These are phyloP conservation scores for Knufia fluminis DNA, from an alignment of 2,329 filamentous ascomycete genomes.

Conservation along the genomic window DNA sequence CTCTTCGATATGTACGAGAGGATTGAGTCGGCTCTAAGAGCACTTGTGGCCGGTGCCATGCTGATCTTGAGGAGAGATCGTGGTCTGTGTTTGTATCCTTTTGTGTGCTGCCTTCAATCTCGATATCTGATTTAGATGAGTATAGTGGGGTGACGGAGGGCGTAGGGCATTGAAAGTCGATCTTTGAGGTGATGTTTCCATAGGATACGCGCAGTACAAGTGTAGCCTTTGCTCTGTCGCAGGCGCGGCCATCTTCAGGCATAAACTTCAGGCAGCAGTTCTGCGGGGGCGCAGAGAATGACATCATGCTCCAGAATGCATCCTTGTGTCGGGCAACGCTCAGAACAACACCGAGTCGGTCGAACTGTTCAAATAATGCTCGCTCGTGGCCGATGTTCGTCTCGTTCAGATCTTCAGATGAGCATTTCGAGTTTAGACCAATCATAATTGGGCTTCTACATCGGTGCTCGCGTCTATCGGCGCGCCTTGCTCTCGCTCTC, in stretches of 20 bases:
- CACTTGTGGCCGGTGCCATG: constrained; percentile 16
- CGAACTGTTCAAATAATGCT: no score
- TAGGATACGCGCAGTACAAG: background rate
- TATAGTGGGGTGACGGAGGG: no score
- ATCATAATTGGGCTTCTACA: no score
- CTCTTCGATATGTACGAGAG: constrained; percentile 23
- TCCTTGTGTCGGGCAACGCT: no score
- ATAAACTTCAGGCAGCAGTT: background rate
- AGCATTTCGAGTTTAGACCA: no score
- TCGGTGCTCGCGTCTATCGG: no score
- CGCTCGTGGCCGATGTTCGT: no score
- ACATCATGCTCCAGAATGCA: background rate
- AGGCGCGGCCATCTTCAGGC: background rate
- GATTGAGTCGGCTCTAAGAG: constrained; percentile 20
- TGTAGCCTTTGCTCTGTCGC: background rate
- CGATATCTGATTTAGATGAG: no score
- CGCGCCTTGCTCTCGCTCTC: no score
- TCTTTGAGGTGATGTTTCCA: background rate
- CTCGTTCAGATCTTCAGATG: background rate
- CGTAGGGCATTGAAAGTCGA: no score
- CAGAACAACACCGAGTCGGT: no score
- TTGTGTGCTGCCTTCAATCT: background rate
- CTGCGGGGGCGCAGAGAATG: background rate
- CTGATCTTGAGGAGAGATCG: background rate
- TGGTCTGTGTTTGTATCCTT: background rate